phyloP scores from a whole-genome alignment of 352 stramenopile species.

The Phytophthora lateralis region DNA sequence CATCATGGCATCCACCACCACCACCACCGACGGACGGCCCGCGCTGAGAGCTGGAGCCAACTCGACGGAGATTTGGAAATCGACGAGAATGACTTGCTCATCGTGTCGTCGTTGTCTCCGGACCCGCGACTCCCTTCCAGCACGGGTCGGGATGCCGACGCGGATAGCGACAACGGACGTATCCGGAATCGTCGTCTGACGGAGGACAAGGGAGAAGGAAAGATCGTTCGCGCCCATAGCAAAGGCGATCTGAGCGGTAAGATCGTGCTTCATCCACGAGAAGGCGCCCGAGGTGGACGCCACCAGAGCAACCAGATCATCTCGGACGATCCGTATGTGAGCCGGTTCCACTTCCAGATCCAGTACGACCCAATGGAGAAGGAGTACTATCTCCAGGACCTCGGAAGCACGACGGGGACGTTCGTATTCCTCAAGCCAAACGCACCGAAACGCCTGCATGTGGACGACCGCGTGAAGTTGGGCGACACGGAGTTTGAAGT shows the following conservation, averaged over 20 bases:
- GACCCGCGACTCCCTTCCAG: slow-evolving; percentile 44
- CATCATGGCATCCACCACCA: slow-evolving; percentile 11
- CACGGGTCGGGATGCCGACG: slow-evolving; percentile 4
- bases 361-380: slow-evolving; percentile 83
- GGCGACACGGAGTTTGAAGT: slow-evolving; percentile 86
- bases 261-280: slow-evolving; percentile 70
- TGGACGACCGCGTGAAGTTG: slow-evolving; percentile 76
- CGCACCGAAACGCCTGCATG: slow-evolving; percentile 67
- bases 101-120: slow-evolving; percentile 73
- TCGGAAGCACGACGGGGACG: slow-evolving; percentile 80
- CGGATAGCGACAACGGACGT: slow-evolving; percentile 2
- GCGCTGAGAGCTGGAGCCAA: slow-evolving; percentile 22
- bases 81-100: slow-evolving; percentile 72
- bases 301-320: slow-evolving; percentile 88
- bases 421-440: slow-evolving; percentile 82
- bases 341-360: slow-evolving; percentile 82
- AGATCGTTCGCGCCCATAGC: slow-evolving; percentile 18
- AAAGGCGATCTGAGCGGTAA: slow-evolving; percentile 36
- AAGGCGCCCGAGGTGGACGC: slow-evolving; percentile 67
- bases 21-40: slow-evolving; percentile 9
- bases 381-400: slow-evolving; percentile 83
- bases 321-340: slow-evolving; percentile 85
- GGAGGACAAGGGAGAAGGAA: slow-evolving; percentile 37
- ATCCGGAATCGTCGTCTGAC: slow-evolving; percentile 14
- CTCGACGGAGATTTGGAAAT: slow-evolving; percentile 50